Evolutionary conservation across 1,139 yeast genomes (phyloP), one percentile per base, ranked within the genome.

Genomic region (Debaryomycetaceae sp.): DNA sequence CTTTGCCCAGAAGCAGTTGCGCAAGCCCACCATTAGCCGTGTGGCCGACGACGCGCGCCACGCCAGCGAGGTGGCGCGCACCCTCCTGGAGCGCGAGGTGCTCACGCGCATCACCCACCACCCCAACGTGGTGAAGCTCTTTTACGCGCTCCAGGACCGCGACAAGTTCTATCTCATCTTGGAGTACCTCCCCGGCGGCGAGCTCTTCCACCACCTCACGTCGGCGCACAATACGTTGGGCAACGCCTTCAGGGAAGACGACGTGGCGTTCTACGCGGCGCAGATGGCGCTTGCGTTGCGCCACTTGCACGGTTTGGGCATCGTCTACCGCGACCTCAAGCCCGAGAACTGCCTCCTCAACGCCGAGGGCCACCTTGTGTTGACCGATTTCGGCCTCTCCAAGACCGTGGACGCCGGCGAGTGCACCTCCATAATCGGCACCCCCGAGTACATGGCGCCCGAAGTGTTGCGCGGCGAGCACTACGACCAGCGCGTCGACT

Each of bases 311-410:
- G 44, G 45, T 30, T 41, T 61, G 34, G 64, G 65, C 25, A 62
- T 64, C n/a, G 64, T 62, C 13, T 63, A 61, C 41, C 68, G 96
- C 19, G 96, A 88, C 51, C 62, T 88, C 44, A 88, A 88, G 53
- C 96, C 96, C 0, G 96, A 88, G 49, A 88, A 88, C 48, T 86
- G 96, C 54, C 60, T 88, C 42, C 61, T 88, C 30, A 88, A 86
- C 46, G 65, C 73, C 11, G 64, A 67, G 20, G 96, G 96, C 0
- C 84, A 83, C 49, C 59, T 88, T 37, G 84, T 86, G 2, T 60
- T 88, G 37, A 88, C 96, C 0, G 96, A 88, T 54, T 88, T 88
- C 55, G 96, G 96, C 0, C 63, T 88, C 18, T 83, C 93, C 28
- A 86, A 86, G 49, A 84, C 79, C 12, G 73, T 83, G 2, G 61